Base-by-base conservation (phyloP, 305 asterid species). In the Euphrasia arctica region DNA sequence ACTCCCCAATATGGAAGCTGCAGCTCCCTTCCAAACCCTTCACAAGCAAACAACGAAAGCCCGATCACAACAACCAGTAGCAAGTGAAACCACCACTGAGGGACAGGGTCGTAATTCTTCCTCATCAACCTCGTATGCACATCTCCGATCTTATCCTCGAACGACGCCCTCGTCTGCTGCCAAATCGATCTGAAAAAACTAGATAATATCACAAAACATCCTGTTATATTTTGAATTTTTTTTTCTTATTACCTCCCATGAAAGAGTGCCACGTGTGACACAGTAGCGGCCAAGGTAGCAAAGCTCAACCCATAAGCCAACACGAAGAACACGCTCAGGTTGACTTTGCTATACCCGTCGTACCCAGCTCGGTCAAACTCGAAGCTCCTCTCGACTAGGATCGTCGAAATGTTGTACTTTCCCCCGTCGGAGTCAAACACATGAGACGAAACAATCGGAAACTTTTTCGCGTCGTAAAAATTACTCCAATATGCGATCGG, bases 1-100 rank as follows among this genome's bases (percentile, higher is more conserved):
- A 84, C 79, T 48, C 95, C 95, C 95, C 95, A 86, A 27, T 77
- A 82, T 62, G 95, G 95, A 32, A 86, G 90, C 78, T 84, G 95
- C 43, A 86, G 36, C 15, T 84, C 81, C 64, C 79, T 66, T 0
- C 80, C 81, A 25, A 86, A 84, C 11, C 95, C 95, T 74, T 86
- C 87, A 25, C 88, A 86, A 4, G 91, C 69, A 12, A 75, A 71
- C 51, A 86, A 45, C 4, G 89, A 77, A 39, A 84, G 6, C 12
- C 71, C 84, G 0, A 74, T n/a, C 4, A 86, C 91, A 22, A 80
- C 6, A 9, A 80, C 0, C 60, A 84, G 70, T 36, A 86, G 72
- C 9, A 70, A 2, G 63, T 82, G 73, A 42, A 86, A 86, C 91
- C 94, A 86, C 94, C 94, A 86, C 12, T 83, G 85, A 34, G 94